Percentiles rank a stretch among this genome's conserved stretches.
These are phyloP conservation scores for Geranium rotundifolium DNA, from an alignment of 345 rosid genomes.

Conservation along the genomic window DNA sequence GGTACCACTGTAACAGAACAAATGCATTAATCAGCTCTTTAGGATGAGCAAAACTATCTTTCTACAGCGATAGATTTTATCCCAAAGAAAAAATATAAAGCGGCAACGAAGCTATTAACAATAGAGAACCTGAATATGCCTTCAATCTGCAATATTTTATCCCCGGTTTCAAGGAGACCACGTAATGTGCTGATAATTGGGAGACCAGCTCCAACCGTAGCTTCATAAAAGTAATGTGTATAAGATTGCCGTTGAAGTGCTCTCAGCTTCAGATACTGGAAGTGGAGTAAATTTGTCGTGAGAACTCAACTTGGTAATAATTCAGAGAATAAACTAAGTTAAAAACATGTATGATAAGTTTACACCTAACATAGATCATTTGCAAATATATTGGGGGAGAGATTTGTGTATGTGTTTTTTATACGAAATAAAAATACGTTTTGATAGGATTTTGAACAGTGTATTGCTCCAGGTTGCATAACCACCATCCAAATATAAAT, in stretches of 20 bases:
- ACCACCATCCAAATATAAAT: neutral
- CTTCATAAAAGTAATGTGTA: slow-evolving; percentile 97
- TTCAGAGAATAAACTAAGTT: neutral
- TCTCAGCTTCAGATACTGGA: slow-evolving; percentile 77
- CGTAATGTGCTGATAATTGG: slow-evolving; percentile 93
- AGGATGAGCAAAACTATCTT: neutral
- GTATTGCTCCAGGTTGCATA: neutral
- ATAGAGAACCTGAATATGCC: slow-evolving; percentile 74
- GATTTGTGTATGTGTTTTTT: neutral
- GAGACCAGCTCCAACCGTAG: slow-evolving; percentile 99
- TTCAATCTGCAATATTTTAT: slow-evolving; percentile 72
- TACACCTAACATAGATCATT: neutral
- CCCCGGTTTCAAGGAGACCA: slow-evolving; percentile 97
- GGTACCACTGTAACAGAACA: slow-evolving; percentile 59
- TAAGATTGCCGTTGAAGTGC: slow-evolving; percentile 93
- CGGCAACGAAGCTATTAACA: neutral
- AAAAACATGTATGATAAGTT: neutral
- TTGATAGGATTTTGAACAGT: neutral
- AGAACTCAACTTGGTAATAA: slow-evolving; percentile 1
- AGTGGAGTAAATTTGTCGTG: slow-evolving; percentile 6
- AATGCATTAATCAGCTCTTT: neutral
- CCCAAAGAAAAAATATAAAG: neutral
- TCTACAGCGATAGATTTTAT: neutral
- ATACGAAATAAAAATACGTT: too few species aligned
- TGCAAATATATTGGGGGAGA: neutral